Evolutionary conservation across 495 filamentous ascomycete species (phyloP).

Genomic region (Aspergillus egyptiacus): DNA sequence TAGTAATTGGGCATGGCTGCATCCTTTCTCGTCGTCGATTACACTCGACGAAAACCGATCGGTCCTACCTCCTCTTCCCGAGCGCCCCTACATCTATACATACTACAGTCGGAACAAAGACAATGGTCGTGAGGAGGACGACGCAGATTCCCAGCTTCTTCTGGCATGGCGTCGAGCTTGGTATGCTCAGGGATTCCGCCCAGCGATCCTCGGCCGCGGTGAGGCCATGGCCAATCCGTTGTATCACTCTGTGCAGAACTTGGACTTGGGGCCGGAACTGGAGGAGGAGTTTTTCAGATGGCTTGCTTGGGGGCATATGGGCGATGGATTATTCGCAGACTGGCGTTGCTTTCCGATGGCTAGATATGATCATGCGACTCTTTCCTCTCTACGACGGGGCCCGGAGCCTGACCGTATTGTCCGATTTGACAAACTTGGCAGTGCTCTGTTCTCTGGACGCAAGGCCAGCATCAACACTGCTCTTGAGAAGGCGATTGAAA

Average conservation of each 20-base stretch:
- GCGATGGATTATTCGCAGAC: constrained; percentile 75
- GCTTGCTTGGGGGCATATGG: constrained; percentile 92
- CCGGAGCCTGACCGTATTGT: constrained; percentile 61
- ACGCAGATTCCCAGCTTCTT: constrained; percentile 72
- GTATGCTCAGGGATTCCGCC: constrained; percentile 89
- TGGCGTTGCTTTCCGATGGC: constrained; percentile 84
- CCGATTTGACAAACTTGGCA: constrained; percentile 65
- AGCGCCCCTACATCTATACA: constrained; percentile 80
- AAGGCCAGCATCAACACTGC: constrained; percentile 58
- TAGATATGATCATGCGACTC: constrained; percentile 61
- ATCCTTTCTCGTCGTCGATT: constrained; percentile 79
- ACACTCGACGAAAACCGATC: constrained; percentile 81
- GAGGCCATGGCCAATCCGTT: constrained; percentile 83
- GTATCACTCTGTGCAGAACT: constrained; percentile 56
- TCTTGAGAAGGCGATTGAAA: constrained; percentile 59
- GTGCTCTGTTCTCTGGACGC: constrained; percentile 68
- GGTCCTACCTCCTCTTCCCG: constrained; percentile 73
- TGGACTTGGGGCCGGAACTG: constrained; percentile 48
- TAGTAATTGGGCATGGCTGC: constrained; percentile 79
- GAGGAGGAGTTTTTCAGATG: constrained; percentile 74
- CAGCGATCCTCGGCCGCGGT: constrained; percentile 68
- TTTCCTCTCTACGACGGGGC: constrained; percentile 66
- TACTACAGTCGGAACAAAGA: constrained; percentile 72
- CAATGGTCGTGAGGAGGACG: constrained; percentile 52
- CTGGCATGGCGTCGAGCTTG: constrained; percentile 87